Evolutionary conservation across 1,139 yeast genomes (phyloP), one percentile per base, ranked within the genome.

Genomic region (Yamadazyma dushanensis): DNA sequence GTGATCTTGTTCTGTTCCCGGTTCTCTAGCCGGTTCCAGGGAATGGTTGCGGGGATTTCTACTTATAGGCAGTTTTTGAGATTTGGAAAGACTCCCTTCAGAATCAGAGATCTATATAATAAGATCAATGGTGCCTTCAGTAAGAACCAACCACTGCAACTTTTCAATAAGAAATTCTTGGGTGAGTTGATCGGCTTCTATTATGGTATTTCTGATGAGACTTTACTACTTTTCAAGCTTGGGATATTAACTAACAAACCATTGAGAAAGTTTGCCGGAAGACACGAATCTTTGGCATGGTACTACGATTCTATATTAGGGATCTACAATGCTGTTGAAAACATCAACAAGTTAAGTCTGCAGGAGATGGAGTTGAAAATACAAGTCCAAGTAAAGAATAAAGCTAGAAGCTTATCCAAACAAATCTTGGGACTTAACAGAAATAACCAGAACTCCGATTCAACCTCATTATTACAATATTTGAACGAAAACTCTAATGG

Each of bases 1-100:
- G 46, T 59, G 33, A 61, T 68, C 29, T 42, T 67, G 38, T 55
- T 70, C 59, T 48, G 70, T 58, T 44, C 60, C 48, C 48, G 73
- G 57, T 53, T 66, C 59, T 31, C 54, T 8, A 37, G 37, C 11
- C 43, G 54, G 32, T 45, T 54, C 26, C 43, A 47, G 3, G 79
- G 76, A 3, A 56, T 79, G 40, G 73, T 77, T 8, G 57, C 57
- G 14, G 79, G 78, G 18, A 59, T 83, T 31, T 70, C 80, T 5
- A 63, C 74, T 23, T 84, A 80, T 55, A 70, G 94, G 56, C 89
- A 82, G 51, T 70, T 80, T 41, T 61, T 83, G 43, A 67, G 94
- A 49, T 82, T 83, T 45, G 92, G 92, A 29, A 78, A 80, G 37
- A 71, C 86, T 10, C 89, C 89, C 2, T 80, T 82, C 55, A 65